phyloP scores from a whole-genome alignment of 2,329 filamentous ascomycete species.

The Exophiala sp. region DNA sequence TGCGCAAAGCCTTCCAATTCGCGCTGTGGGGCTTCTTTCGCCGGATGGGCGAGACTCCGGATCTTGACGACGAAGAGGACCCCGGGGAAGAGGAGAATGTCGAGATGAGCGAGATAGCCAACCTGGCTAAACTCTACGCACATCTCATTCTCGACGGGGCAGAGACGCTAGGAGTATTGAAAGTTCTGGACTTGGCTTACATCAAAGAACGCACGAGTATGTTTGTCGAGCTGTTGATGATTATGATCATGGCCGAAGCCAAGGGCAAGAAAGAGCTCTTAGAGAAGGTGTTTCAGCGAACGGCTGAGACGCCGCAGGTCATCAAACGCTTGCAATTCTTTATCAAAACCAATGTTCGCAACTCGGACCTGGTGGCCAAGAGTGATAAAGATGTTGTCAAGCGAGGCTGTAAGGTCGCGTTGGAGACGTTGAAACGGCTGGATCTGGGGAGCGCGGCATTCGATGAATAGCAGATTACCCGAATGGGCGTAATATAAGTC shows the following conservation, averaged over 20 bases:
- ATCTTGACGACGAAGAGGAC: constrained; percentile 55
- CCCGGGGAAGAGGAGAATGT: constrained; percentile 45
- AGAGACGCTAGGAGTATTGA: constrained; percentile 53
- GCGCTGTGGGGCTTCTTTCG: constrained; percentile 81
- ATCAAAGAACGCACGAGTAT: constrained; percentile 68
- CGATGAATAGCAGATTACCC: constrained; percentile 7
- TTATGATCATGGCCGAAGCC: constrained; percentile 65
- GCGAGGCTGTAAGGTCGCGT: constrained; percentile 40
- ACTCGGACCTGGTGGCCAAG: constrained; percentile 48
- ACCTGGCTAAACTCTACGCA: constrained; percentile 62
- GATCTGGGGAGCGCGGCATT: background rate
- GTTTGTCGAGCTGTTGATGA: constrained; percentile 75
- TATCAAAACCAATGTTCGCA: constrained; percentile 65
- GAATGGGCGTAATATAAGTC: too few species aligned
- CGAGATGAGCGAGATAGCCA: constrained; percentile 56
- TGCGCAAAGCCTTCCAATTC: constrained; percentile 81
- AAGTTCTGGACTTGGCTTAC: constrained; percentile 67
- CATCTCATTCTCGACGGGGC: constrained; percentile 56
- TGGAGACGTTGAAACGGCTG: constrained; percentile 37
- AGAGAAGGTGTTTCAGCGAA: constrained; percentile 58
- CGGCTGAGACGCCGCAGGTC: constrained; percentile 59
- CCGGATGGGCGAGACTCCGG: constrained; percentile 72
- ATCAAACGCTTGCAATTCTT: constrained; percentile 73
- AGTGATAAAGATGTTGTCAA: constrained; percentile 24
- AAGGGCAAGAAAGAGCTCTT: constrained; percentile 54